These are phyloP conservation scores for Euphorbia peplus DNA, from an alignment of 345 rosid species.

Conservation along the genomic window DNA sequence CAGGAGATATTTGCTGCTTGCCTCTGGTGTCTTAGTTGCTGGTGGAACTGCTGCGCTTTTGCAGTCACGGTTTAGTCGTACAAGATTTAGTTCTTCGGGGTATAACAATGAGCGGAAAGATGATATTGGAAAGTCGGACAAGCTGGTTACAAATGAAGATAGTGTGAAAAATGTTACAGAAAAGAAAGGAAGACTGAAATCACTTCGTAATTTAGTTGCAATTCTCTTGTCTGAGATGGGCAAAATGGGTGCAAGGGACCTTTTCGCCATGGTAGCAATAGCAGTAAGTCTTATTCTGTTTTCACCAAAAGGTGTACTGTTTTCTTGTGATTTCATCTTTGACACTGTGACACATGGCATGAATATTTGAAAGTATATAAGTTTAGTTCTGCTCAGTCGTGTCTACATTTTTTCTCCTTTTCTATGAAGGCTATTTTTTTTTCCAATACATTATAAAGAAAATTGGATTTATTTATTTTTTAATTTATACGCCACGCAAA, in stretches of 20 bases:
- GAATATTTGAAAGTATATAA: not conserved
- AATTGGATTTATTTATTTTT: not conserved
- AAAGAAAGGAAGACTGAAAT: slow-evolving; percentile 71
- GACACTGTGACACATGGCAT: not conserved
- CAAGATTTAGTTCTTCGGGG: slow-evolving; percentile 36
- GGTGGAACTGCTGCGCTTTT: slow-evolving; percentile 80
- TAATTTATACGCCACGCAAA: too few relatives aligned
- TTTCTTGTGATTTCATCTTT: not conserved
- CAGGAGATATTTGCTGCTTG: slow-evolving; percentile 80
- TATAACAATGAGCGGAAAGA: slow-evolving; percentile 48
- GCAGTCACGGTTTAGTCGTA: slow-evolving; percentile 47
- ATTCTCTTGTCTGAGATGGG: slow-evolving; percentile 87
- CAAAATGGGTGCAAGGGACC: slow-evolving; percentile 78
- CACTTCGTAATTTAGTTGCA: slow-evolving; percentile 67
- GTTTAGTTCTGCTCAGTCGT: not conserved
- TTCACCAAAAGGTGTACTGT: not conserved
- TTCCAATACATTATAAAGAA: not conserved
- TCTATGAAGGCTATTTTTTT: too few relatives aligned
- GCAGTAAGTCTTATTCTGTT: slow-evolving; percentile 53
- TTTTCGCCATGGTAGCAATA: slow-evolving; percentile 64
- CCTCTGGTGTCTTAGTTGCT: slow-evolving; percentile 73
- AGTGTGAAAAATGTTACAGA: slow-evolving; percentile 34
- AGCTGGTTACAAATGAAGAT: slow-evolving; percentile 27
- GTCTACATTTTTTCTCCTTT: not conserved
- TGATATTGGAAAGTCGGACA: slow-evolving; percentile 37